Evolutionary conservation across 2,329 filamentous ascomycete genomes (phyloP).

Genomic region (Trichoderma aggressivum): DNA sequence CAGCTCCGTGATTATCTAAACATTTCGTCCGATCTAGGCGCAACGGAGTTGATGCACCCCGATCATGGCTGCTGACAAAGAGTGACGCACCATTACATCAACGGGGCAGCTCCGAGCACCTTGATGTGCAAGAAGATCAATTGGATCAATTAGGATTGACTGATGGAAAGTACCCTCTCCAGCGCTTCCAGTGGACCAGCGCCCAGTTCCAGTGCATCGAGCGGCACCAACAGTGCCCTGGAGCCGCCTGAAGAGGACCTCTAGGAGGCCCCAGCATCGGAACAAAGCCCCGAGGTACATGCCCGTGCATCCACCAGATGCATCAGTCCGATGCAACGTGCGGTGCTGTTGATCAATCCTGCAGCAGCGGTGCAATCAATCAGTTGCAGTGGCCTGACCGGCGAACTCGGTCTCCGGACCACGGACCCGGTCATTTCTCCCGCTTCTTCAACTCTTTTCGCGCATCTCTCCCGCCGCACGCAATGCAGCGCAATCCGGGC

Average conservation of each 20-base stretch:
- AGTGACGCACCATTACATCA: conserved; percentile 9
- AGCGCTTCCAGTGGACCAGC: background rate
- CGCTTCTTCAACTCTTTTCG: background rate
- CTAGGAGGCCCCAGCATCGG: background rate
- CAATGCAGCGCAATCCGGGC: background rate
- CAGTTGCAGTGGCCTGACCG: conserved; percentile 9
- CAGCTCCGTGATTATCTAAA: conserved; percentile 6
- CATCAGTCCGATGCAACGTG: too few relatives aligned
- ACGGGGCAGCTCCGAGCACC: background rate
- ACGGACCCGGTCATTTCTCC: conserved; percentile 8
- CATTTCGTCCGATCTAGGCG: background rate
- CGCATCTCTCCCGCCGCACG: background rate
- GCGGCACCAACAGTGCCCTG: background rate
- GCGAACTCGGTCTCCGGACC: conserved; percentile 16
- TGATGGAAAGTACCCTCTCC: background rate
- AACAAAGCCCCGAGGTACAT: background rate
- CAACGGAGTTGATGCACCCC: background rate
- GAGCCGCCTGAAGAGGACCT: background rate
- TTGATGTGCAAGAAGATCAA: background rate
- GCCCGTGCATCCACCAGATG: background rate
- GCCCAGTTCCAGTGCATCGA: background rate
- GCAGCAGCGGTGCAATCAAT: background rate
- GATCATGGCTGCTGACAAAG: conserved; percentile 10
- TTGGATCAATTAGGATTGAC: background rate
- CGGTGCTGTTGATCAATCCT: background rate